Evolutionary conservation across 1,284 basidiomycete species (phyloP).

Genomic region (Austroboletus niveus): DNA sequence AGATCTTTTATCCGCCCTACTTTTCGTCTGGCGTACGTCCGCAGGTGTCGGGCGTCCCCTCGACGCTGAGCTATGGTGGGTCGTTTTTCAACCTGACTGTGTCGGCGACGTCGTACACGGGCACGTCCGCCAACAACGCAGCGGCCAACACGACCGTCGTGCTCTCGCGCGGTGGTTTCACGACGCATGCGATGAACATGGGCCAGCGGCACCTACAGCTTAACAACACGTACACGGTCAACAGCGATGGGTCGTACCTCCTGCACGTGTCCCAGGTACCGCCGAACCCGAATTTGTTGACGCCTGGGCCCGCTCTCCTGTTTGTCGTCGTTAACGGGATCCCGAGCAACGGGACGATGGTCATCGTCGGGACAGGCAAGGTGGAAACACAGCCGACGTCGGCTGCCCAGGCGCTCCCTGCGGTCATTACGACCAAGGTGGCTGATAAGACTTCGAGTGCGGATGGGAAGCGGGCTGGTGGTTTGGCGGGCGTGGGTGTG

Average conservation of each 20-base stretch:
- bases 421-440: neutral
- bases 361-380: conserved; percentile 79
- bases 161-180: conserved; percentile 86
- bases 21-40: conserved; percentile 79
- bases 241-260: conserved; percentile 67
- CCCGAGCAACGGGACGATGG: conserved; percentile 73
- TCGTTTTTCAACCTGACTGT: conserved; percentile 65
- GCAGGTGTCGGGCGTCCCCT: conserved; percentile 67
- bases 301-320: conserved; percentile 81
- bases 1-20: conserved; percentile 86
- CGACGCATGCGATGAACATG: conserved; percentile 96
- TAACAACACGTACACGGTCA: conserved; percentile 81
- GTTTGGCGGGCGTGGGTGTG: neutral
- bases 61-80: conserved; percentile 83
- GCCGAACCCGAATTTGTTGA: conserved; percentile 81
- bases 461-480: too few species aligned
- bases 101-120: conserved; percentile 61
- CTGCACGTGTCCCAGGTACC: conserved; percentile 80
- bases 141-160: conserved; percentile 79
- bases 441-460: neutral
- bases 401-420: neutral
- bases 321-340: conserved; percentile 83
- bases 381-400: conserved; percentile 64
- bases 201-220: conserved; percentile 78
- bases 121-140: conserved; percentile 59